Base-by-base conservation (phyloP, 345 rosid genomes). In the Iberis pinnata region DNA sequence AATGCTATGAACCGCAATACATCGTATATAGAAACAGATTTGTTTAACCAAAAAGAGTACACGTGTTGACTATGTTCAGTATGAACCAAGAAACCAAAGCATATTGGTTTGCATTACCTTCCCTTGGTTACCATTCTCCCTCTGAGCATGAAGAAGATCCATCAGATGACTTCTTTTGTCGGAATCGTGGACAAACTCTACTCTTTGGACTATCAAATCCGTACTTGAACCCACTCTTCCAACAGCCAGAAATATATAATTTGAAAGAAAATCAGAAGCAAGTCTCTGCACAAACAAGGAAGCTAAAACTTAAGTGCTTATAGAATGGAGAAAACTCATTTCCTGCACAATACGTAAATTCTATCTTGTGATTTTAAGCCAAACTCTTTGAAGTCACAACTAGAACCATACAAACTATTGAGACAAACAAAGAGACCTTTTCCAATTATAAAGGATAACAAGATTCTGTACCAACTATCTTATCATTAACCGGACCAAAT, bases 161-260 rank as follows among this genome's bases (percentile, higher is more conserved):
- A 92, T 92, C 44, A 92, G 90, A 56, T 88, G 90, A 70, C 98
- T 92, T 76, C 98, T 88, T 69, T 92, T 92, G 75, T 92, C 98
- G 35, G 93, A 59, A 50, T 92, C 98, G 1, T 77, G 83, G 57
- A 92, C 98, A 72, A 79, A 81, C 64, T 85, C 98, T 69, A 92
- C 96, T 68, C 97, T 85, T 71, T 92, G 98, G 53, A 76, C 83
- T 52, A 92, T 92, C 75, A 92, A 74, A 76, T 92, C 97, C 45
- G 98, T 88, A 73, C 98, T 92, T 31, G 98, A 92, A 56, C 98
- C 98, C 67, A 92, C 98, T 65, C 98, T 68, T 35, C 98, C 98
- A 70, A 92, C 98, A 67, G 98, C 93, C 87, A 92, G 70, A 73
- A 92, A 92, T 45, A 92, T 49, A 57, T 92, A 92, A 54, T 60